Conservation (phyloP, 768 basidiomycete species). For the Phylloporus arenicola region DNA sequence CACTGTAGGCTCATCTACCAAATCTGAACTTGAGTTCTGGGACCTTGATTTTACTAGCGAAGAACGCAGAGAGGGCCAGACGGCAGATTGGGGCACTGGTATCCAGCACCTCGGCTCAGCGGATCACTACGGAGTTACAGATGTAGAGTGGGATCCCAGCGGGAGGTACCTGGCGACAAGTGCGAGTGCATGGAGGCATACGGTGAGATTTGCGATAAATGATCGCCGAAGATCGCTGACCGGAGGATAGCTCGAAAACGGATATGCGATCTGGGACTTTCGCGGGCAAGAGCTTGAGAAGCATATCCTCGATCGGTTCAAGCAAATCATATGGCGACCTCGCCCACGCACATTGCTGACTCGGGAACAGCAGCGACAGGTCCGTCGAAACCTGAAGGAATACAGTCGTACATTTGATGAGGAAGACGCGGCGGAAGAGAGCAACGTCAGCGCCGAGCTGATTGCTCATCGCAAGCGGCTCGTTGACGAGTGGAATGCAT, state of each 20-base stretch:
- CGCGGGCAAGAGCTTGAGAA: conserved; percentile 92
- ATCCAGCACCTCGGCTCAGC: conserved; percentile 82
- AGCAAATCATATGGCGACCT: conserved; percentile 98
- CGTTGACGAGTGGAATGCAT: conserved; percentile 99
- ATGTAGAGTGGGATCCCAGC: conserved; percentile 97
- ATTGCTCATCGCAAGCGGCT: conserved; percentile 85
- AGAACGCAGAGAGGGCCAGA: conserved; percentile 42
- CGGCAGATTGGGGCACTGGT: conserved; percentile 73
- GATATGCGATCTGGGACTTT: conserved; percentile 97
- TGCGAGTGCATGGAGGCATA: conserved; percentile 93
- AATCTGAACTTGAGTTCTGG: conserved; percentile 99
- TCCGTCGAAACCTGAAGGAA: conserved; percentile 87
- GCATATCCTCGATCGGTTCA: conserved; percentile 88
- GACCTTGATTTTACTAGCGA: conserved; percentile 88
- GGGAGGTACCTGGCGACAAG: conserved; percentile 90
- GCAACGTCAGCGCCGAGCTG: conserved; percentile 89
- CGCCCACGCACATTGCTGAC: conserved; percentile 84
- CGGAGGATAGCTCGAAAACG: conserved; percentile 78
- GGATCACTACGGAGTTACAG: conserved; percentile 96
- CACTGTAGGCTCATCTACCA: conserved; percentile 89
- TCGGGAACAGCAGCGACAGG: conserved; percentile 80
- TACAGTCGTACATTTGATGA: conserved; percentile 92
- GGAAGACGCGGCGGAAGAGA: conserved; percentile 94
- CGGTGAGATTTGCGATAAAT: conserved; percentile 46
- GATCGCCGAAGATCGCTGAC: conserved; percentile 6